phyloP scores from a whole-genome alignment of 345 rosid genomes.

The Acer negundo region DNA sequence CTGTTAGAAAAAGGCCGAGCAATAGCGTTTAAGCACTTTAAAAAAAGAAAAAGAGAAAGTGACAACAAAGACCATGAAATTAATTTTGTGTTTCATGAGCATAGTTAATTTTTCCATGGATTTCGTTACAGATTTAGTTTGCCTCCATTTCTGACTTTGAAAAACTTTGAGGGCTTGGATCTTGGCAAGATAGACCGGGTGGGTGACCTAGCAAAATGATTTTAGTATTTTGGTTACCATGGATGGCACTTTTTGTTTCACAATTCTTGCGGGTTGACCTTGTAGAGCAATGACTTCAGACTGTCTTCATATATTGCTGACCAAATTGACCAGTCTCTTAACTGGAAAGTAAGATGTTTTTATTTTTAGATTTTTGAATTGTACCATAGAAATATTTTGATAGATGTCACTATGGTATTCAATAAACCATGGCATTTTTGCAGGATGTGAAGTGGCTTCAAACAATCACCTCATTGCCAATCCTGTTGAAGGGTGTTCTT shows the following conservation, averaged over 20 bases:
- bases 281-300: slow-evolving; percentile 83
- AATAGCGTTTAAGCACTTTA: not conserved
- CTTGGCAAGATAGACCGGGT: slow-evolving; percentile 81
- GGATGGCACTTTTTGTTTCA: not conserved
- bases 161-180: slow-evolving; percentile 89
- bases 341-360: slow-evolving; percentile 68
- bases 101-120: not conserved
- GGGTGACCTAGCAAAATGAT: not conserved
- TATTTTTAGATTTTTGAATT: not conserved
- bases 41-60: no score
- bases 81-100: not conserved
- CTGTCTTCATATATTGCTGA: slow-evolving; percentile 84
- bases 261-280: not conserved
- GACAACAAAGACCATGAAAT: not conserved
- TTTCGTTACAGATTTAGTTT: slow-evolving; percentile 56
- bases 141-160: slow-evolving; percentile 73
- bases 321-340: slow-evolving; percentile 78
- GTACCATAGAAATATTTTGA: not conserved
- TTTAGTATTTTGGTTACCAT: not conserved
- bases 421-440: not conserved
- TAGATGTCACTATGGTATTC: not conserved
- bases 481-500: slow-evolving; percentile 87
- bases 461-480: slow-evolving; percentile 86
- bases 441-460: slow-evolving; percentile 94
- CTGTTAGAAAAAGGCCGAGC: not conserved